Evolutionary conservation across 805 yeast genomes (phyloP).

Genomic region (Yarrowia porcina): DNA sequence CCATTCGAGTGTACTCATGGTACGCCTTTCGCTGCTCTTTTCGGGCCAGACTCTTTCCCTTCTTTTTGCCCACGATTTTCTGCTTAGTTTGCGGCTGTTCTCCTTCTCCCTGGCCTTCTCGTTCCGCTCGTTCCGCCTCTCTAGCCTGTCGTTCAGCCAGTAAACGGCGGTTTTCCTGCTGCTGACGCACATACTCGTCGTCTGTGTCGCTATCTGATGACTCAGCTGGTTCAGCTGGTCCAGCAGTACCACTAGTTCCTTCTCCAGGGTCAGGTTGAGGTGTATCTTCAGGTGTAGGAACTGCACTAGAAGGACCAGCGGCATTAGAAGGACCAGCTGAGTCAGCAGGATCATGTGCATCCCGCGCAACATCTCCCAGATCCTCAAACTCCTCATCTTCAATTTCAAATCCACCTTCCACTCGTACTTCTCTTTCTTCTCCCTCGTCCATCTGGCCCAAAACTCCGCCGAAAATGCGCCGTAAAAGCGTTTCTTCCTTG

Average conservation of each 20-base stretch:
- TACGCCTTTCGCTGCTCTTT: conserved; percentile 23
- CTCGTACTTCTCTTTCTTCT: neutral
- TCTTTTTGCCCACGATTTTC: conserved; percentile 24
- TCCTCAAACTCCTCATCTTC: conserved; percentile 20
- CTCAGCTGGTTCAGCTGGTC: neutral
- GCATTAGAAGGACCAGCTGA: neutral
- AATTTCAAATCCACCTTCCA: conserved; percentile 14
- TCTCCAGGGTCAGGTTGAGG: neutral
- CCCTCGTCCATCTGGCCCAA: conserved; percentile 3
- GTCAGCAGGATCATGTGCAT: too few species aligned
- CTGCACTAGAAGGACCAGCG: neutral
- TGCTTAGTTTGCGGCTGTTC: too few species aligned
- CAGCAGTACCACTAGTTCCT: neutral
- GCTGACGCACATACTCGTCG: neutral
- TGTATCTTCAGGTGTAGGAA: neutral
- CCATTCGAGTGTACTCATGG: conserved; percentile 21
- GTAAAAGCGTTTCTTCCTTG: neutral
- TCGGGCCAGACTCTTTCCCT: conserved; percentile 23
- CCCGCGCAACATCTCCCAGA: neutral
- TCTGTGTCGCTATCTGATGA: too few species aligned
- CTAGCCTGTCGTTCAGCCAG: conserved; percentile 8
- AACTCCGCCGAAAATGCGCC: neutral
- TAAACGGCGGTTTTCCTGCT: neutral
- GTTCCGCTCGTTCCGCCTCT: neutral
- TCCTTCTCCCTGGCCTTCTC: neutral